Evolutionary conservation across 768 basidiomycete species (phyloP).

Genomic region (Stropharia rugosoannulata): DNA sequence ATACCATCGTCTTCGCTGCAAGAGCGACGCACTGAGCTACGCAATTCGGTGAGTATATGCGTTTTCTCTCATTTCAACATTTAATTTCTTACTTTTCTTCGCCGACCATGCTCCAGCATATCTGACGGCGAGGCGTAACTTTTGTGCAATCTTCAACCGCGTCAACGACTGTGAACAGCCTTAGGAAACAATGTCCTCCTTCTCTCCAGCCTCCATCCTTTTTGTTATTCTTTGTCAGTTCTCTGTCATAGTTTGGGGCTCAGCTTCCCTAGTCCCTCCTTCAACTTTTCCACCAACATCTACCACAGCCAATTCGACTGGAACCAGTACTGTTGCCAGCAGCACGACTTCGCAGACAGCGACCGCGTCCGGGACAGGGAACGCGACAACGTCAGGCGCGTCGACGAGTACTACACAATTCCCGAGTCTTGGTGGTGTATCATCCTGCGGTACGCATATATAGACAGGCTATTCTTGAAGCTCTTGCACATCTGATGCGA

Average conservation of each 20-base stretch:
- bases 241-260: not conserved
- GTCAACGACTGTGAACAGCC: too few species aligned
- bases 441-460: slow-evolving; percentile 35
- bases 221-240: too few species aligned
- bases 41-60: too few species aligned
- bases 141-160: too few species aligned
- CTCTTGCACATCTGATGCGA: not conserved
- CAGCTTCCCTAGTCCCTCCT: not conserved
- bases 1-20: too few species aligned
- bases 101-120: too few species aligned
- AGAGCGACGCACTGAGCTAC: too few species aligned
- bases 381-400: slow-evolving; percentile 18
- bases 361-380: not conserved
- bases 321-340: not conserved
- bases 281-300: not conserved
- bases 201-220: too few species aligned
- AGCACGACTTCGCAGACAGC: not conserved
- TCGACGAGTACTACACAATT: slow-evolving; percentile 33
- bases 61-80: too few species aligned
- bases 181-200: too few species aligned
- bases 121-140: too few species aligned
- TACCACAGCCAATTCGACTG: not conserved
- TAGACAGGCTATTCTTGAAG: not conserved
- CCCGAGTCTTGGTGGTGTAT: slow-evolving; percentile 36
- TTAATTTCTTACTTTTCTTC: too few species aligned